Evolutionary conservation across 2,329 filamentous ascomycete species (phyloP), one percentile per base, ranked within the genome.

Genomic region (Rhynchosporium secalis): DNA sequence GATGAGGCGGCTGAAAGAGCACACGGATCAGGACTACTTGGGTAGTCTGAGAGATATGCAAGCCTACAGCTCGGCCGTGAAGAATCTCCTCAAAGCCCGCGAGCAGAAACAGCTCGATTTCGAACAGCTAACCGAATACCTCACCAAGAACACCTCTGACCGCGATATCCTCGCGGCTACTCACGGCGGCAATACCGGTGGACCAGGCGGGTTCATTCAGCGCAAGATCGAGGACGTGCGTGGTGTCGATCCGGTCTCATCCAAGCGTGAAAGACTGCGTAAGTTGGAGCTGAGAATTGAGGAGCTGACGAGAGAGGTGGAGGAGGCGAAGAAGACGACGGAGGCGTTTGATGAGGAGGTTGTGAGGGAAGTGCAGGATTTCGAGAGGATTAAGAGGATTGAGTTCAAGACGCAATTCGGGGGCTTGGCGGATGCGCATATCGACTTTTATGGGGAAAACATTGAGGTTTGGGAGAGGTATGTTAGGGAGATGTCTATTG

Each of bases 91-190:
- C 66, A 96, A 96, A 76, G 91, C 91, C 1, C 88, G 95, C 41
- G 95, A 99, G 78, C 92, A 96, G 78, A 99, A 99, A 75, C 95
- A 99, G 75, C 88, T 99, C 62, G 95, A 99, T 78, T 96, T 94
- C 72, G 95, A 99, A 78, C 93, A 92, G 68, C 83, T 99, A 40
- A 96, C 92, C 33, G 94, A 98, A 74, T 98, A 98, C 76, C 89
- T 97, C 59, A 91, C 91, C 78, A 96, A 96, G 75, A 92, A 91
- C 0, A 92, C 91, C 2, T 79, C 86, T 3, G 95, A 99, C 76
- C 89, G 93, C 54, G 95, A 99, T 76, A 81, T 67, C 4, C 65
- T 75, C 20, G 81, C 82, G 8, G 85, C 86, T 0, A 86, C 87
- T 10, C 86, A 88, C 65, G 82, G 83, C 46, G 79, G 81, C 4